These are phyloP conservation scores for Fusarium buxicola DNA, from an alignment of 2,329 filamentous ascomycete genomes.

Conservation along the genomic window DNA sequence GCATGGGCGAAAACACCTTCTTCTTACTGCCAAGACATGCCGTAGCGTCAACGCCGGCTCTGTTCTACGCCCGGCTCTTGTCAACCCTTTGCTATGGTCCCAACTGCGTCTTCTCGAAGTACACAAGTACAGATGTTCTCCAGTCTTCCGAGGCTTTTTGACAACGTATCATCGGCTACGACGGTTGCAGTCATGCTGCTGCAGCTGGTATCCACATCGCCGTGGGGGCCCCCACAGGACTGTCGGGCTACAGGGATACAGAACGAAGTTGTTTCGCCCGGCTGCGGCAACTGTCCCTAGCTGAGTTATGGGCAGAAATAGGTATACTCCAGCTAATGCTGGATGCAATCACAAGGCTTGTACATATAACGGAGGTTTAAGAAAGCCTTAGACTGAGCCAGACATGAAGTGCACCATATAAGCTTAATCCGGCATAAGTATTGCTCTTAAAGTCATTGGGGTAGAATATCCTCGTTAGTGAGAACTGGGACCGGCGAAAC, in stretches of 20 bases:
- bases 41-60: slow-evolving; percentile 8
- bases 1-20: background rate
- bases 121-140: slow-evolving; percentile 14
- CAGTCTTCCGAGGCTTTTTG: slow-evolving; percentile 1
- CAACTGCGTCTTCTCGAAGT: slow-evolving; percentile 8
- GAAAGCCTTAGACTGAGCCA: no score
- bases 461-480: no score
- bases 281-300: background rate
- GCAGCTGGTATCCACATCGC: slow-evolving; percentile 27
- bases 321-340: no score
- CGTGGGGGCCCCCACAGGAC: slow-evolving; percentile 21
- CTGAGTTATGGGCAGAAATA: background rate
- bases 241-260: slow-evolving; percentile 21
- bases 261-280: background rate
- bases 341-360: no score
- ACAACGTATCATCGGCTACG: slow-evolving; percentile 18
- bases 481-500: slow-evolving; percentile 1
- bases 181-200: slow-evolving; percentile 11
- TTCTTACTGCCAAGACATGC: background rate
- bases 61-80: background rate
- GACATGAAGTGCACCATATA: no score
- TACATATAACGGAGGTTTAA: no score
- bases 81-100: background rate
- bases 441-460: no score
- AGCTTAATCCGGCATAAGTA: no score